These are phyloP conservation scores for Mycocentrospora acerina DNA, from an alignment of 2,329 filamentous ascomycete species.

Conservation along the genomic window DNA sequence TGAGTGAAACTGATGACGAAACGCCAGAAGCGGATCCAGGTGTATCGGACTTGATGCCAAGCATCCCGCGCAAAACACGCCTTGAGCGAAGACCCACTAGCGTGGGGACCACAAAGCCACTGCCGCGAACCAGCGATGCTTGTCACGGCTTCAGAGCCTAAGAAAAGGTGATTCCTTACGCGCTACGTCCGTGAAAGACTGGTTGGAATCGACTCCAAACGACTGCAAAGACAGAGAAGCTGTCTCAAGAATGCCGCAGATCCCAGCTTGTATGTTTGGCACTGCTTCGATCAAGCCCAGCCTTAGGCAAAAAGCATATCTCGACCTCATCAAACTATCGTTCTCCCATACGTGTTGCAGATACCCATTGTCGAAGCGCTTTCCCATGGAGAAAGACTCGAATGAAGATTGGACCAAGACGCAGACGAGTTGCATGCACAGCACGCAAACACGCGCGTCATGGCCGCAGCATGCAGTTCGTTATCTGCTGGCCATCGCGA, in stretches of 20 bases:
- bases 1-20: slow-evolving; percentile 39
- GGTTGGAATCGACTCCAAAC: neutral
- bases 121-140: slow-evolving; percentile 16
- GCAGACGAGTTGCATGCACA: too few relatives aligned
- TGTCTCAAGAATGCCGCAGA: slow-evolving; percentile 22
- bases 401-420: too few relatives aligned
- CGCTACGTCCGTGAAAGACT: too few relatives aligned
- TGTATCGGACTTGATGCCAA: slow-evolving; percentile 34
- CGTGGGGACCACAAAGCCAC: slow-evolving; percentile 25
- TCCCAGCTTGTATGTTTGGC: slow-evolving; percentile 25
- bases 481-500: too few relatives aligned
- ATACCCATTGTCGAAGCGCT: neutral
- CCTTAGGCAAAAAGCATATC: slow-evolving; percentile 26
- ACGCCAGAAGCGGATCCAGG: slow-evolving; percentile 32
- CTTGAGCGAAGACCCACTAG: slow-evolving; percentile 25
- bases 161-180: too few relatives aligned
- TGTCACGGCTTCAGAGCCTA: slow-evolving; percentile 4
- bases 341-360: slow-evolving; percentile 3
- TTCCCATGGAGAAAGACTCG: too few relatives aligned
- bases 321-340: slow-evolving; percentile 12
- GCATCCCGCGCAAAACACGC: slow-evolving; percentile 33
- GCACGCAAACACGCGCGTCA: too few relatives aligned
- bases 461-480: too few relatives aligned
- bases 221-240: slow-evolving; percentile 10
- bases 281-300: slow-evolving; percentile 19